Evolutionary conservation across 768 basidiomycete species (phyloP).

Genomic region (Naganishia vishniacii): DNA sequence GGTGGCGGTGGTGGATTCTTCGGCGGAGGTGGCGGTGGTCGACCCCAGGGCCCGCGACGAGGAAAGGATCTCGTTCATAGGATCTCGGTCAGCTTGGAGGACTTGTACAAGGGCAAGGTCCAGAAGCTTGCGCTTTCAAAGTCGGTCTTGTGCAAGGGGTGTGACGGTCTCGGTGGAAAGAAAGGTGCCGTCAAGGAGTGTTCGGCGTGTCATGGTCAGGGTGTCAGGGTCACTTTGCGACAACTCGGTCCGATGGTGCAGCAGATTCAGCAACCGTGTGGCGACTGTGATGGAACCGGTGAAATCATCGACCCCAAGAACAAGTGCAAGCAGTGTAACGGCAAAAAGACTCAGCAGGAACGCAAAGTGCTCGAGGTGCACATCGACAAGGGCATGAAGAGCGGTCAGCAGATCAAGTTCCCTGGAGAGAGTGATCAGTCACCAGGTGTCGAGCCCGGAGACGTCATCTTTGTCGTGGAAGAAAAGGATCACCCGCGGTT

Average conservation of each 20-base stretch:
- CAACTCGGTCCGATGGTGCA: conserved; percentile 99
- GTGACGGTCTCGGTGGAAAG: conserved; percentile 94
- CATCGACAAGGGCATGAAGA: conserved; percentile 97
- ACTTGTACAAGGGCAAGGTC: conserved; percentile 86
- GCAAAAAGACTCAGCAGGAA: conserved; percentile 88
- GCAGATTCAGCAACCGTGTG: conserved; percentile 91
- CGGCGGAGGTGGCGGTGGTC: conserved; percentile 34
- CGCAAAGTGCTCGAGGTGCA: conserved; percentile 57
- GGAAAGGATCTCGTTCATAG: conserved; percentile 98
- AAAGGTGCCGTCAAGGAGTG: conserved; percentile 87
- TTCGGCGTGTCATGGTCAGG: conserved; percentile 73
- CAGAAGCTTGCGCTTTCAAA: conserved; percentile 95
- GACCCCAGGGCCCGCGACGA: conserved; percentile 67
- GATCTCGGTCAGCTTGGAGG: conserved; percentile 77
- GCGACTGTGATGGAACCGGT: conserved; percentile 87
- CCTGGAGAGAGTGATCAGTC: conserved; percentile 89
- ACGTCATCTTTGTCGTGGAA: conserved; percentile 91
- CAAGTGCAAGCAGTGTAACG: conserved; percentile 84
- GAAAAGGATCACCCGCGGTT: conserved; percentile 81
- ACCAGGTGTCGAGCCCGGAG: conserved; percentile 81
- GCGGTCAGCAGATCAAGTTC: conserved; percentile 83
- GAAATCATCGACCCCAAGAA: conserved; percentile 92
- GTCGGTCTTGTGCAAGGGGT: conserved; percentile 86
- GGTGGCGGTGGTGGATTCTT: conserved; percentile 40
- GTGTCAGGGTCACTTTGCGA: conserved; percentile 80